Evolutionary conservation across 2,329 filamentous ascomycete species (phyloP).

Genomic region (Coniochaeta sp.): DNA sequence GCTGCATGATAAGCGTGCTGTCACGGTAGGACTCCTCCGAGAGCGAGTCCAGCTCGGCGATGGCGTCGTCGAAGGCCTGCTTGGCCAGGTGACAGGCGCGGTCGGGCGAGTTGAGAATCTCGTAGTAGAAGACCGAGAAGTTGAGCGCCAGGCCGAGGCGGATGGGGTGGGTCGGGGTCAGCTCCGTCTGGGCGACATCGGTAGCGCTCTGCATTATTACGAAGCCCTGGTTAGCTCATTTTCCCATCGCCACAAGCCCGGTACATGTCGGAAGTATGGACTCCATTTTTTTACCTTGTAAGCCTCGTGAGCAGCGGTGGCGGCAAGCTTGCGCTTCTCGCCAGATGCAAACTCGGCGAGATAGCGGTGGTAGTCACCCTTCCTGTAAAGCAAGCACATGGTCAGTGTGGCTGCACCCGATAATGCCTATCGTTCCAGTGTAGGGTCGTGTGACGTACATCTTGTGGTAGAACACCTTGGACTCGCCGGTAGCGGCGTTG

Average conservation of each 20-base stretch:
- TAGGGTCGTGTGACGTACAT: constrained; percentile 61
- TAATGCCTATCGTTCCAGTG: not conserved
- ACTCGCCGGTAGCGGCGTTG: constrained; percentile 93
- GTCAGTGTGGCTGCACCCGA: not conserved
- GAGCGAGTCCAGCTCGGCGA: constrained; percentile 95
- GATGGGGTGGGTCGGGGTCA: constrained; percentile 96
- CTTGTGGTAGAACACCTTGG: constrained; percentile 99
- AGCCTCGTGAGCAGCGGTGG: constrained; percentile 82
- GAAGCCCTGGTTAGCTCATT: constrained; percentile 9
- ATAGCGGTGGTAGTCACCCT: constrained; percentile 96
- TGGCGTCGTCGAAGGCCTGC: constrained; percentile 98
- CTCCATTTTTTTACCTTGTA: constrained; percentile 70
- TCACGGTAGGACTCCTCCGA: constrained; percentile 98
- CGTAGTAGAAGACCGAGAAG: constrained; percentile 99
- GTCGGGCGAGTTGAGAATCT: constrained; percentile 97
- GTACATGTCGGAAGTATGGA: not conserved
- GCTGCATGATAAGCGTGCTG: constrained; percentile 98
- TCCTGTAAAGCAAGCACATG: constrained; percentile 48
- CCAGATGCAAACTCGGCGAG: constrained; percentile 88
- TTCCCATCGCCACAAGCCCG: not conserved
- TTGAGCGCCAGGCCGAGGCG: constrained; percentile 95
- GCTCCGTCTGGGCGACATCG: constrained; percentile 95
- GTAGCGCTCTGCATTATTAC: constrained; percentile 67
- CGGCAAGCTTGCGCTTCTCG: constrained; percentile 85
- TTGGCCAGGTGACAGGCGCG: constrained; percentile 97